Evolutionary conservation across 2,329 filamentous ascomycete species (phyloP).

Genomic region (Aspergillus ochraceus): DNA sequence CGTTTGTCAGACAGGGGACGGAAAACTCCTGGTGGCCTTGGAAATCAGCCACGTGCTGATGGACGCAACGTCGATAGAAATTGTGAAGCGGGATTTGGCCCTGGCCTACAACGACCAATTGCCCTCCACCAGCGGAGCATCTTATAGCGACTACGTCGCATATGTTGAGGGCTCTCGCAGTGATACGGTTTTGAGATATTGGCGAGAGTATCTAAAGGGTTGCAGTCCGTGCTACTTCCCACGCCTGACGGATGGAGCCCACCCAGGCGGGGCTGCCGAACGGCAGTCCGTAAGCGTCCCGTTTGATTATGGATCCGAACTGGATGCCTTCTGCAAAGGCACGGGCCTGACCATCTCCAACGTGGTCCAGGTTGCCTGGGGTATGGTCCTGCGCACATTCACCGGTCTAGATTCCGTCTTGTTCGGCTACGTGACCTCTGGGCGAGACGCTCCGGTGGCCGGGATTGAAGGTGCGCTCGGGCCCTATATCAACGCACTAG

Average conservation of each 20-base stretch:
- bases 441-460: slow-evolving; percentile 38
- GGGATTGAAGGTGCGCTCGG: slow-evolving; percentile 42
- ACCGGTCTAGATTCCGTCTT: slow-evolving; percentile 25
- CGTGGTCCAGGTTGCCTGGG: slow-evolving; percentile 28
- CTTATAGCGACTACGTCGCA: slow-evolving; percentile 3
- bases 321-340: slow-evolving; percentile 1
- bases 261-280: slow-evolving; percentile 5
- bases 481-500: slow-evolving; percentile 51
- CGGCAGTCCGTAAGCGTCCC: not conserved
- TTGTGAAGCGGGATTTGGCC: too few relatives aligned
- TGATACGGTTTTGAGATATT: slow-evolving; percentile 11
- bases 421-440: slow-evolving; percentile 32
- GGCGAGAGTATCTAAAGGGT: slow-evolving; percentile 8
- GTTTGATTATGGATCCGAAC: not conserved
- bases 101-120: too few relatives aligned
- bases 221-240: slow-evolving; percentile 9
- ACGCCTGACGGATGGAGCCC: slow-evolving; percentile 1
- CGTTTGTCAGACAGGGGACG: too few relatives aligned
- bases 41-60: too few relatives aligned
- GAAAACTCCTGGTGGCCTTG: too few relatives aligned
- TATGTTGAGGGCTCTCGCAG: slow-evolving; percentile 13
- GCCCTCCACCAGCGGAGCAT: not conserved
- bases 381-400: slow-evolving; percentile 19
- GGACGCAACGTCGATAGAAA: too few relatives aligned
- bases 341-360: slow-evolving; percentile 20